A percentile compares a stretch with the other conserved stretches of the same genome.
Evolutionary conservation across 1,284 basidiomycete genomes (phyloP).

Genomic region (Boletellus deceptivus): DNA sequence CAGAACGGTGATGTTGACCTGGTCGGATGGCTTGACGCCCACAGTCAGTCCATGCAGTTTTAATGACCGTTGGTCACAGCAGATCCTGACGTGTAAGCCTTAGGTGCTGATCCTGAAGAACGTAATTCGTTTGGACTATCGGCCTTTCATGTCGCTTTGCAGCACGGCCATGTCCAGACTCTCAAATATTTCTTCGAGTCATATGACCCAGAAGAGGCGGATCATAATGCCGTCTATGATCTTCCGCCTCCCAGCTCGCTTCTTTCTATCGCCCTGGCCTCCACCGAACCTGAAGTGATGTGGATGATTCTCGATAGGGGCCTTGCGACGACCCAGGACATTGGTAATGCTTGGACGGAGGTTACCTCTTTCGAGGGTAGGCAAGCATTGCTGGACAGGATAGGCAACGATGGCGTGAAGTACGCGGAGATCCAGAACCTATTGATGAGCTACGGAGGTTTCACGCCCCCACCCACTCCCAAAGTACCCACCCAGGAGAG

Average conservation of each 20-base stretch:
- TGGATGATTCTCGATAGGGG: conserved; percentile 59
- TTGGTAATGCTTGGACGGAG: conserved; percentile 49
- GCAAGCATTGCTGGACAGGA: conserved; percentile 30
- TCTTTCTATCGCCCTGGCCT: conserved; percentile 56
- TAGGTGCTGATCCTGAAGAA: conserved; percentile 72
- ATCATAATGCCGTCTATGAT: conserved; percentile 48
- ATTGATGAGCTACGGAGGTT: conserved; percentile 52
- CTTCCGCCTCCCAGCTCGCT: conserved; percentile 40
- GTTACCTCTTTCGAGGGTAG: conserved; percentile 40
- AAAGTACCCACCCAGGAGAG: conserved; percentile 20
- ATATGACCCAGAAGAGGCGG: conserved; percentile 48
- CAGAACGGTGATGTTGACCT: conserved; percentile 52
- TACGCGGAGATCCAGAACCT: conserved; percentile 54
- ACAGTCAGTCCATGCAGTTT: conserved; percentile 47
- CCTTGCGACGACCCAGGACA: conserved; percentile 48
- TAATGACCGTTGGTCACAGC: conserved; percentile 20
- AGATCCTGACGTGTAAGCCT: conserved; percentile 18
- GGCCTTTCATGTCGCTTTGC: conserved; percentile 65
- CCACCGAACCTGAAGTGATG: conserved; percentile 57
- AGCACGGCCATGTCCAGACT: conserved; percentile 47
- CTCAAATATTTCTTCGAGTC: conserved; percentile 56
- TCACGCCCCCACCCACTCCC: conserved; percentile 47
- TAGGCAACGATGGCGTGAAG: conserved; percentile 33
- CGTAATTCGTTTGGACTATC: conserved; percentile 55
- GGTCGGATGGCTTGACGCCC: conserved; percentile 65